Base-by-base conservation (phyloP, 202 grass and related monocot genomes). In the Cymbopogon flexuosus region DNA sequence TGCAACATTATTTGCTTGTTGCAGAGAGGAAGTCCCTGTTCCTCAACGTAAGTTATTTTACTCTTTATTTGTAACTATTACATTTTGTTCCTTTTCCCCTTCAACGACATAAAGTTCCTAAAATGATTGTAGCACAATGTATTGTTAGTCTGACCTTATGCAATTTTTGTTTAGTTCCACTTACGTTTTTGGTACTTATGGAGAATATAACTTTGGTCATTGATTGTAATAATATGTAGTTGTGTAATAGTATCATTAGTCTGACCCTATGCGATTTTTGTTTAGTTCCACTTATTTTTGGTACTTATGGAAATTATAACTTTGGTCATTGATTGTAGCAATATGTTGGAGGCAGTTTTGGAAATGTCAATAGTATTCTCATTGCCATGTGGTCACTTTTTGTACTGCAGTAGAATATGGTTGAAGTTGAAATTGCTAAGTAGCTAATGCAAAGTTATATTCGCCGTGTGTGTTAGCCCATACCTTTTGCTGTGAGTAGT, bases 1-100 rank as follows among this genome's bases (percentile, higher is more conserved):
- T 15, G 82, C 89, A 58, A 43, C 84, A 70, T 81, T 92, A 72
- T 89, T 99, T 88, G 80, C 83, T 88, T 99, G 92, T 84, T 95
- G 87, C 39, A 70, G 68, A 75, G 90, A 91, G 76, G 88, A 96
- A 76, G 70, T 84, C 5, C 82, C 88, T 90, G 70, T 90, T 83
- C 88, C 88, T 85, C 92, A 84, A 57, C 84, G 92, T 99, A 90
- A 42, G 88, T 79, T 77, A 67, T 62, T 82, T 24, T 69, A 30
- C 36, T 63, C 11, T 49, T 19, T 54, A 10, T 8, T 71, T 16
- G 27, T 16, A 71, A 18, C 27, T n/a, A 71, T 42, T 78, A 45
- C 6, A 78, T 40, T 73, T 79, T 34, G 39, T 75, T 84, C 33
- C 54, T 52, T 79, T 87, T 65, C 51, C 67, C 35, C 67, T 8